Percentiles rank a stretch among this genome's conserved stretches.
Conservation (phyloP, 2,329 filamentous ascomycete species). For the Calonectria pteridis region DNA sequence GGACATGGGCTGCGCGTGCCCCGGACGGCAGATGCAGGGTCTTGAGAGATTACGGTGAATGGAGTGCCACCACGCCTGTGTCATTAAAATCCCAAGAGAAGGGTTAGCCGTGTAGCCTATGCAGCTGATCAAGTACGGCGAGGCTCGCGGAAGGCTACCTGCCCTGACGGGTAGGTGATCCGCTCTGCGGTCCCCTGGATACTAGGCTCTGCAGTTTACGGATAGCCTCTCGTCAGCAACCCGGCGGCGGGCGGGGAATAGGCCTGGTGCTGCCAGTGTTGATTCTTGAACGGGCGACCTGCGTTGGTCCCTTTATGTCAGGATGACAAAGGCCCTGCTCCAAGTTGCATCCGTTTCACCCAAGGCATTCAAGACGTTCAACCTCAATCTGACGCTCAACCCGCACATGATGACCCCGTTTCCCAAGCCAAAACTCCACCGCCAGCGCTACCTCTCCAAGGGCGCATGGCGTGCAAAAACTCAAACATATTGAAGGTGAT, state of each 20-base stretch:
- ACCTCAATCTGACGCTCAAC: constrained; percentile 7
- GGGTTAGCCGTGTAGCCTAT: neutral
- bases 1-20: neutral
- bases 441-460: constrained; percentile 13
- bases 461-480: neutral
- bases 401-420: constrained; percentile 7
- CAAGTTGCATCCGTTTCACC: constrained; percentile 5
- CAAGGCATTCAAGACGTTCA: neutral
- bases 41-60: constrained; percentile 6
- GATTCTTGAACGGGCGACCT: neutral
- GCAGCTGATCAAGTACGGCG: neutral
- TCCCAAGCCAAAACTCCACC: constrained; percentile 16
- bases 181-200: neutral
- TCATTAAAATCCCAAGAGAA: neutral
- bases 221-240: constrained; percentile 3
- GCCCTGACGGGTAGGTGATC: constrained; percentile 9
- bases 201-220: constrained; percentile 15
- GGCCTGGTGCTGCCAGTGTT: neutral
- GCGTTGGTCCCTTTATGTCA: neutral
- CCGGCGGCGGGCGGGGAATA: neutral
- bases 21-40: constrained; percentile 12
- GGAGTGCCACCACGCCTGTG: constrained; percentile 5
- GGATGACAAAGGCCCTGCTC: neutral
- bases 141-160: neutral
- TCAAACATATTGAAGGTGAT: neutral